Evolutionary conservation across 805 yeast species (phyloP).

Genomic region (Pichia nakasei): DNA sequence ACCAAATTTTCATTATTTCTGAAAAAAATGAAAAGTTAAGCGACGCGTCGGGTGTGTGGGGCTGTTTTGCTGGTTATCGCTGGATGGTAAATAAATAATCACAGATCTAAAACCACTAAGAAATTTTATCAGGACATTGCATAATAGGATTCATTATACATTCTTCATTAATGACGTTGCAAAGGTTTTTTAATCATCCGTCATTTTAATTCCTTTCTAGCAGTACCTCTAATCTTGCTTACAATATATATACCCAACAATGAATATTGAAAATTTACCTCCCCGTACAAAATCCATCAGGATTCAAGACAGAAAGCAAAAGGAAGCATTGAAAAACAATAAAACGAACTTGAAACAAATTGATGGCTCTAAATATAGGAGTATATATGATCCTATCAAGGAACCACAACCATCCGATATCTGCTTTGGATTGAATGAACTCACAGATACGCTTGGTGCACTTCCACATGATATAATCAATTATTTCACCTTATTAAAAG

Average conservation of each 20-base stretch:
- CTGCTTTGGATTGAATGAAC: slow-evolving; percentile 85
- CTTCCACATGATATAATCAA: slow-evolving; percentile 75
- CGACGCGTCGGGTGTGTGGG: too few species aligned
- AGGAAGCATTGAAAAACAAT: not conserved
- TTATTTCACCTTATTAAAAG: slow-evolving; percentile 80
- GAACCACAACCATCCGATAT: slow-evolving; percentile 30
- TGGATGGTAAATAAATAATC: too few species aligned
- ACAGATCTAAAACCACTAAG: too few species aligned
- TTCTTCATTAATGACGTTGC: too few species aligned
- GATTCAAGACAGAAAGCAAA: slow-evolving; percentile 17
- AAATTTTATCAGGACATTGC: too few species aligned
- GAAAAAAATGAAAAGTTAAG: too few species aligned
- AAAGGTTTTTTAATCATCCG: too few species aligned
- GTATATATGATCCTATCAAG: not conserved
- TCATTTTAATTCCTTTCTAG: too few species aligned
- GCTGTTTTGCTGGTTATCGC: too few species aligned
- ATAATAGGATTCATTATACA: too few species aligned
- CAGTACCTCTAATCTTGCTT: too few species aligned
- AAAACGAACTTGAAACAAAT: not conserved
- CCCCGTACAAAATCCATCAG: slow-evolving; percentile 24
- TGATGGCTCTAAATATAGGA: not conserved
- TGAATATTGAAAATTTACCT: slow-evolving; percentile 9
- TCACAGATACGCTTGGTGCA: slow-evolving; percentile 85
- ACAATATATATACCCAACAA: not conserved
- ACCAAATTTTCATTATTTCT: too few species aligned